These are phyloP conservation scores for Heliamphora exappendiculata DNA, from an alignment of 148 eudicot species.

Conservation along the genomic window DNA sequence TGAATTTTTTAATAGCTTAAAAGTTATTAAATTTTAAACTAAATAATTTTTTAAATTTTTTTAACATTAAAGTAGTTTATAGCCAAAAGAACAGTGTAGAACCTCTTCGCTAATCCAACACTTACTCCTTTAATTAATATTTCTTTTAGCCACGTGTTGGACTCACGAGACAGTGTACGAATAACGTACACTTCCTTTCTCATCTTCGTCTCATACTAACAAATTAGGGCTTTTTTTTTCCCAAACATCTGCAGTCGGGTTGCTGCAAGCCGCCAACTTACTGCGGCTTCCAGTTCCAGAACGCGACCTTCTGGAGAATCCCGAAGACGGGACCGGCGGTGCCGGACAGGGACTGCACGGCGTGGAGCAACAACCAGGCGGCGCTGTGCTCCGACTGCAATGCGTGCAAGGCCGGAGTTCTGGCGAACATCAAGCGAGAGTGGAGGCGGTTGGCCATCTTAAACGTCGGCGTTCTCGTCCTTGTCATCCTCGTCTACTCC, in stretches of 20 bases:
- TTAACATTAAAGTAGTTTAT: too few relatives aligned
- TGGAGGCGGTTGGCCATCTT: constrained; percentile 38
- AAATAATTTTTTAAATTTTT: too few relatives aligned
- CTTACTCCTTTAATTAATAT: too few relatives aligned
- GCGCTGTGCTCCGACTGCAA: constrained; percentile 51
- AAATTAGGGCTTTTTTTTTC: not conserved
- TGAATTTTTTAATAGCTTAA: too few relatives aligned
- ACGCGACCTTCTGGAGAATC: constrained; percentile 48
- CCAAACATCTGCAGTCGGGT: constrained; percentile 34
- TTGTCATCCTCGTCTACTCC: constrained; percentile 35
- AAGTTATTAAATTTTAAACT: too few relatives aligned
- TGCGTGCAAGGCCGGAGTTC: constrained; percentile 54
- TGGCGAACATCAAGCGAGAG: constrained; percentile 39
- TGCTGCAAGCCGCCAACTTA: constrained; percentile 75
- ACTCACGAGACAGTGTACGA: too few relatives aligned
- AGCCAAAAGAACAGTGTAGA: too few relatives aligned
- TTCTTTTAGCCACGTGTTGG: too few relatives aligned
- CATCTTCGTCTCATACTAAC: too few relatives aligned
- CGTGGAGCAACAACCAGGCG: constrained; percentile 48
- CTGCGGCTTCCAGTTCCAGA: constrained; percentile 40
- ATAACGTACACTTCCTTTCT: too few relatives aligned
- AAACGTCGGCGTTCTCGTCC: constrained; percentile 25
- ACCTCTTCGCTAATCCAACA: too few relatives aligned
- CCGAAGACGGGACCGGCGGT: constrained; percentile 22
- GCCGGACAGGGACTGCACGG: constrained; percentile 40